Evolutionary conservation across 163 green algal genomes (phyloP).

Genomic region (Prototheca stagnorum): DNA sequence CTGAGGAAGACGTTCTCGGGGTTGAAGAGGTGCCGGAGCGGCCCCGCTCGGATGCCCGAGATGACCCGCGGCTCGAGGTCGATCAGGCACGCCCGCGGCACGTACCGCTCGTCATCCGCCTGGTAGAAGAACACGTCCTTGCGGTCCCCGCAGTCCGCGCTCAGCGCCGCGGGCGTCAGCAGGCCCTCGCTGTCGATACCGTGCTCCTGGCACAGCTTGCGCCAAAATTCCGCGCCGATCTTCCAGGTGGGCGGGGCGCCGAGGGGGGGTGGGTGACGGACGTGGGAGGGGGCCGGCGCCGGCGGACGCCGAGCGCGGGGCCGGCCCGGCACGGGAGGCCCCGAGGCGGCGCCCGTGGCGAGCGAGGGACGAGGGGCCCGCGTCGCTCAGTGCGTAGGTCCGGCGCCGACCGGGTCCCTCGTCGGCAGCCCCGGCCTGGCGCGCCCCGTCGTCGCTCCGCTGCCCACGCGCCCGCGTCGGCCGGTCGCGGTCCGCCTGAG

Average conservation of each 20-base stretch:
- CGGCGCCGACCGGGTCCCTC: too few relatives aligned
- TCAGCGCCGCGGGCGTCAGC: slow-evolving; percentile 64
- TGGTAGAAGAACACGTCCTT: slow-evolving; percentile 99
- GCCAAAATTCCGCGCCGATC: slow-evolving; percentile 94
- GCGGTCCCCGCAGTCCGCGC: slow-evolving; percentile 48
- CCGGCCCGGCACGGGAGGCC: background rate
- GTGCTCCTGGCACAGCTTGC: slow-evolving; percentile 90
- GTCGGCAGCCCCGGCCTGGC: too few relatives aligned
- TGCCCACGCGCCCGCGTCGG: too few relatives aligned
- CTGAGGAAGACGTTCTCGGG: slow-evolving; percentile 94
- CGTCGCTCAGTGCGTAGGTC: too few relatives aligned
- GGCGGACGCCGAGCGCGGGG: background rate
- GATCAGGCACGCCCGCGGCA: slow-evolving; percentile 84
- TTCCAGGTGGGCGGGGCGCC: too few relatives aligned
- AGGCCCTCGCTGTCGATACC: slow-evolving; percentile 93
- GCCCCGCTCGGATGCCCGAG: slow-evolving; percentile 85
- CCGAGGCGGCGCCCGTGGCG: background rate
- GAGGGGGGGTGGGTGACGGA: background rate
- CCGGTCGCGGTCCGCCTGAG: too few relatives aligned
- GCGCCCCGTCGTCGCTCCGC: too few relatives aligned
- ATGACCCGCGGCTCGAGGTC: slow-evolving; percentile 97
- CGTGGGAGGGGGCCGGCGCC: background rate
- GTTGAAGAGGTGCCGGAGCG: slow-evolving; percentile 94
- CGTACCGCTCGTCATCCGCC: slow-evolving; percentile 91
- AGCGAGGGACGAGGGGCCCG: background rate